Evolutionary conservation across 768 basidiomycete species (phyloP).

Genomic region (Sarcodon aspratus): DNA sequence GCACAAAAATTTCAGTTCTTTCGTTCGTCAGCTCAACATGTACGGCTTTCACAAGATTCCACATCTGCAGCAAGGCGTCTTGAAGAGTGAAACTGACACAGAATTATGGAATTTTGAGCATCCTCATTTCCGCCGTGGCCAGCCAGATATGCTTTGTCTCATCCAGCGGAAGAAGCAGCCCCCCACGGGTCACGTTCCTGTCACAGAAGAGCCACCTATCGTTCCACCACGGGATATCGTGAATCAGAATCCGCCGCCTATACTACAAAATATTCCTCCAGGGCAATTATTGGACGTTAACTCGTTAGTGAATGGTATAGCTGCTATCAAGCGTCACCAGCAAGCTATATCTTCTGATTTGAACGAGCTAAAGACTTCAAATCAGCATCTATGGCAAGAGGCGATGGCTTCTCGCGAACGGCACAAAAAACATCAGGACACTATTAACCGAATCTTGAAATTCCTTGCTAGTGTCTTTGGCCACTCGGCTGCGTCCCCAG

Average conservation of each 20-base stretch:
- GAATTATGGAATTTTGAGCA: conserved; percentile 92
- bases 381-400: conserved; percentile 90
- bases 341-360: conserved; percentile 84
- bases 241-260: conserved; percentile 5
- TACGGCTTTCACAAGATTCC: conserved; percentile 95
- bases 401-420: conserved; percentile 64
- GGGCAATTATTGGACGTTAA: conserved; percentile 65
- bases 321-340: conserved; percentile 86
- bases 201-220: conserved; percentile 11
- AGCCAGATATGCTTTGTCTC: conserved; percentile 77
- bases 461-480: conserved; percentile 93
- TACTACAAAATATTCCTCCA: conserved; percentile 17
- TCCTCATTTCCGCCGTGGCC: conserved; percentile 78
- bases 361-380: conserved; percentile 77
- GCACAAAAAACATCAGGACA: conserved; percentile 91
- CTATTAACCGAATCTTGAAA: conserved; percentile 89
- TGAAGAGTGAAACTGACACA: conserved; percentile 69
- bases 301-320: conserved; percentile 70
- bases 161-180: conserved; percentile 79
- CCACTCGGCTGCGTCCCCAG: conserved; percentile 22
- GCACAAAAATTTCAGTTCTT: conserved; percentile 89
- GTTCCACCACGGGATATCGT: conserved; percentile 3
- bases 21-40: conserved; percentile 92
- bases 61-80: conserved; percentile 89
- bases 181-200: conserved; percentile 18